These are phyloP conservation scores for Chaetothyriales sp. DNA, from an alignment of 2,329 filamentous ascomycete genomes.

Conservation along the genomic window DNA sequence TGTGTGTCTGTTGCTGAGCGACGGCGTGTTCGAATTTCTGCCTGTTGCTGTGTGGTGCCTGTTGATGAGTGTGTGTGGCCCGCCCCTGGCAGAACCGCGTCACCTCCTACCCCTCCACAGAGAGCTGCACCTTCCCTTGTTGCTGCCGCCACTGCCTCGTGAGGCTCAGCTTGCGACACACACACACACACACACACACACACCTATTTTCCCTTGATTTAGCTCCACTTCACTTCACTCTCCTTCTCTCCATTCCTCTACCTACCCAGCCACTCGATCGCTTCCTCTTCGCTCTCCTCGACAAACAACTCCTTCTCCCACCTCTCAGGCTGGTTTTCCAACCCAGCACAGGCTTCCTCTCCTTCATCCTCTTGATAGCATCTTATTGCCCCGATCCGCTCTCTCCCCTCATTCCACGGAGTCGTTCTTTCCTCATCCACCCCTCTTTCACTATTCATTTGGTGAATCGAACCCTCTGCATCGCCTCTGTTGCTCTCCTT, in stretches of 20 bases:
- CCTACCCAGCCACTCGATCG: not conserved
- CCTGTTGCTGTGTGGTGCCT: no score
- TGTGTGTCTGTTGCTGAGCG: not conserved
- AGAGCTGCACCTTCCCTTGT: not conserved
- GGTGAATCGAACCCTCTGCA: not conserved
- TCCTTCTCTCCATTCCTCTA: not conserved
- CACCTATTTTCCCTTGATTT: not conserved
- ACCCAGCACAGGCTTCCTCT: not conserved
- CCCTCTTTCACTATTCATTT: not conserved
- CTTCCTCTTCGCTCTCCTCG: not conserved
- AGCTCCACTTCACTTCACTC: not conserved
- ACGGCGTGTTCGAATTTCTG: not conserved
- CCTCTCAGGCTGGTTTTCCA: not conserved
- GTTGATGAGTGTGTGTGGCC: no score
- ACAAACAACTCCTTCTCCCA: not conserved
- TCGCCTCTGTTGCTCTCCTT: constrained; percentile 1
- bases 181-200: not conserved
- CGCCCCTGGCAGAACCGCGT: not conserved
- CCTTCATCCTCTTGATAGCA: constrained; percentile 1
- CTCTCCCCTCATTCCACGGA: not conserved
- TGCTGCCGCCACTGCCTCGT: not conserved
- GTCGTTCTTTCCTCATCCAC: not conserved
- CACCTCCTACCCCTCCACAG: not conserved
- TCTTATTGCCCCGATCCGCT: not conserved
- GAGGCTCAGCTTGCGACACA: not conserved